phyloP scores from a whole-genome alignment of 2,329 filamentous ascomycete genomes.

The Apiospora saccharicola region DNA sequence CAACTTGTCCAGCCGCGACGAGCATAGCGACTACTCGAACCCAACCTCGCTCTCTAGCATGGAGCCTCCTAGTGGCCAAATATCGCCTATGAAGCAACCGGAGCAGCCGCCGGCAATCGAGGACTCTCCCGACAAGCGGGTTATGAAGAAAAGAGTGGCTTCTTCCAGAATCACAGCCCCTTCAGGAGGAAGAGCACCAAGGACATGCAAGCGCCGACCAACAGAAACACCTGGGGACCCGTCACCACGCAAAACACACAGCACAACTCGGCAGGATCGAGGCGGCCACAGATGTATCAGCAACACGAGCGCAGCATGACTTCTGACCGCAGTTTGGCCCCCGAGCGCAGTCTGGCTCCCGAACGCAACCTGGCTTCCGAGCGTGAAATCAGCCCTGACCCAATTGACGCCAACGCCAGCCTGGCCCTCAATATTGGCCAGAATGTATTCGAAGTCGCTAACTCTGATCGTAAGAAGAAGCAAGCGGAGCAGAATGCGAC shows the following conservation, averaged over 20 bases:
- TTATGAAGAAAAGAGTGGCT: slow-evolving; percentile 80
- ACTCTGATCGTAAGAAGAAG: slow-evolving; percentile 69
- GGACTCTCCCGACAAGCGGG: slow-evolving; percentile 66
- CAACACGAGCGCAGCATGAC: slow-evolving; percentile 47
- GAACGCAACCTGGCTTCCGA: slow-evolving; percentile 50
- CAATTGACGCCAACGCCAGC: slow-evolving; percentile 89
- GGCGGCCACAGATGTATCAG: slow-evolving; percentile 45
- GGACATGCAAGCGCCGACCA: slow-evolving; percentile 55
- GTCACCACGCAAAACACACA: slow-evolving; percentile 36
- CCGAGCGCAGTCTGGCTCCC: slow-evolving; percentile 34
- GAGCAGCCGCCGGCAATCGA: slow-evolving; percentile 49
- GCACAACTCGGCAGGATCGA: slow-evolving; percentile 37
- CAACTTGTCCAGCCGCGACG: slow-evolving; percentile 76
- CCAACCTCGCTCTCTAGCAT: slow-evolving; percentile 88
- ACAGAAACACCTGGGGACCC: slow-evolving; percentile 67
- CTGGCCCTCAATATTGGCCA: slow-evolving; percentile 94
- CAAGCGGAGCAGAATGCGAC: slow-evolving; percentile 45
- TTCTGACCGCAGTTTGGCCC: slow-evolving; percentile 31
- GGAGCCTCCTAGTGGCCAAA: slow-evolving; percentile 77
- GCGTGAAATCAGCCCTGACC: slow-evolving; percentile 72
- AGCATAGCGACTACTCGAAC: slow-evolving; percentile 89
- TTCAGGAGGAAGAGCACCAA: slow-evolving; percentile 93
- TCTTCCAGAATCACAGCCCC: slow-evolving; percentile 92
- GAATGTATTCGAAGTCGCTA: slow-evolving; percentile 93
- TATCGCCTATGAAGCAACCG: slow-evolving; percentile 74